A percentile compares a stretch with the other conserved stretches of the same genome.
phyloP scores from a whole-genome alignment of 257 asterid genomes.

The Anisodus acutangulus region DNA sequence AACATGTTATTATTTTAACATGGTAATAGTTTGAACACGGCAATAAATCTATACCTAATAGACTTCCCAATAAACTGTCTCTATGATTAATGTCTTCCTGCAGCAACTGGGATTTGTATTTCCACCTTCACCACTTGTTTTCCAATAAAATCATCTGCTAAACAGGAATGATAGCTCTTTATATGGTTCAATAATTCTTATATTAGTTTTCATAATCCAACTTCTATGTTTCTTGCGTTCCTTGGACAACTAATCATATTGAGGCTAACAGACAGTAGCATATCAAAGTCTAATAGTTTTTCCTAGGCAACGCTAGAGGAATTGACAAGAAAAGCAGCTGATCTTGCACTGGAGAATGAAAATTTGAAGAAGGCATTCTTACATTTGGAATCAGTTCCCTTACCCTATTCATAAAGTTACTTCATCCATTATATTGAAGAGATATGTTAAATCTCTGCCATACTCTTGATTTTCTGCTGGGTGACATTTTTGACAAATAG shows the following conservation, averaged over 20 bases:
- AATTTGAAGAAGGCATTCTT: slow-evolving; percentile 54
- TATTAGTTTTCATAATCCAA: not conserved
- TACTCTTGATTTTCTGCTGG: not conserved
- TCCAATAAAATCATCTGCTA: not conserved
- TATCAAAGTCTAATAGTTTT: slow-evolving; percentile 6
- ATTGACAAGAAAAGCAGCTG: slow-evolving; percentile 50
- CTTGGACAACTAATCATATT: not conserved
- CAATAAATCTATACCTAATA: not conserved
- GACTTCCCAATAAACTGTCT: not conserved
- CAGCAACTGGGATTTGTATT: not conserved
- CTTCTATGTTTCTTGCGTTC: not conserved
- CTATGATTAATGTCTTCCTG: not conserved
- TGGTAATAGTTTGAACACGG: not conserved
- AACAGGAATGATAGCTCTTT: not conserved
- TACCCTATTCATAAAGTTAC: not conserved
- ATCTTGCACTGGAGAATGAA: slow-evolving; percentile 55
- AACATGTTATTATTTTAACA: not conserved
- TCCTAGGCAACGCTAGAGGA: slow-evolving; percentile 63
- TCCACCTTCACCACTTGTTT: not conserved
- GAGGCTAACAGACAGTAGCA: not conserved
- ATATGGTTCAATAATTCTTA: not conserved
- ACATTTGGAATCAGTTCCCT: not conserved
- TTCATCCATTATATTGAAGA: not conserved
- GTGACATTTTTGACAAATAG: slow-evolving; percentile 39
- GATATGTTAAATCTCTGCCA: not conserved